Evolutionary conservation across 192 early-diverging fungal species (phyloP), one percentile per base, ranked within the genome.

Genomic region (Podila horticola): DNA sequence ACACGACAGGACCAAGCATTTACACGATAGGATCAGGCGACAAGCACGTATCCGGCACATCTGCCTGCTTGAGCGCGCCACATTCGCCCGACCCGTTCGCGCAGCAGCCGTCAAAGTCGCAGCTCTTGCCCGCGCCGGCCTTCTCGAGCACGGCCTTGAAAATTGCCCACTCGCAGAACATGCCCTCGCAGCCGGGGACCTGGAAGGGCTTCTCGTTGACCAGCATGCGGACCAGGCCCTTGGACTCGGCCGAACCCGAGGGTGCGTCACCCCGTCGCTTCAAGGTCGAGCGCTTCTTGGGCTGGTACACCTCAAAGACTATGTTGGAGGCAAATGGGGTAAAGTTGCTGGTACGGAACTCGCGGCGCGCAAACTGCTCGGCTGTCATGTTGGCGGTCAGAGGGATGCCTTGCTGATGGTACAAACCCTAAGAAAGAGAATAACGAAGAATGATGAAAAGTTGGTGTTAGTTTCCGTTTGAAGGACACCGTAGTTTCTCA

Each of bases 101-200:
- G 52, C 75, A 81, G 29, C 77, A 81, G 0, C 33, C 38, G 2
- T 72, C 71, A 73, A 81, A 81, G 22, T 81, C 67, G 15, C 77
- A 81, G 48, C 12, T 26, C 24, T 55, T 55, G 30, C 77, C 71
- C 17, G 77, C 36, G 3, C 77, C 71, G 0, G 71, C 60, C 5
- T 34, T 31, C 19, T 51, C 20, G 6, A 81, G 51, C 22, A 73
- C 34, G 10, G 64, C 13, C 29, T 73, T 81, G 62, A 81, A 67
- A 0, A 45, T 81, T 22, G 41, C 5, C 77, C 77, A 81, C 33
- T 81, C 66, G 28, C 77, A 81, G 58, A 81, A 79, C 29, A 67
- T 69, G 5, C 28, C 24, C 5, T 36, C 64, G 70, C 75, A 79
- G 22, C 71, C 71, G 31, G 77, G 77, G 12, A 81, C 64, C 24